Evolutionary conservation across 73 alveolate genomes (phyloP).

Genomic region (Uronychia setigera): DNA sequence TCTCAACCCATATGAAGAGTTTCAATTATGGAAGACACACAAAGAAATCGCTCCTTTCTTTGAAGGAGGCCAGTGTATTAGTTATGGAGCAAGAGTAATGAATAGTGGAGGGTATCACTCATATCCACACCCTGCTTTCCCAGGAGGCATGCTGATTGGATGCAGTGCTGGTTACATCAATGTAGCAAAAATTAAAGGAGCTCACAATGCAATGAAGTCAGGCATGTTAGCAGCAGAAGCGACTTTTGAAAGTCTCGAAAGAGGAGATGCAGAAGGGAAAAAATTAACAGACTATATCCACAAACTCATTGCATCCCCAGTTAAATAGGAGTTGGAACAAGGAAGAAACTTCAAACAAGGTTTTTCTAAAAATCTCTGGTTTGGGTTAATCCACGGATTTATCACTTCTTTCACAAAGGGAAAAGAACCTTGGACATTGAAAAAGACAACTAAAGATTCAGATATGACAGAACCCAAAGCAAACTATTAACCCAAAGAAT

Average conservation of each 20-base stretch:
- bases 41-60: slow-evolving; percentile 58
- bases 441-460: slow-evolving; percentile 50
- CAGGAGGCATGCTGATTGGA: slow-evolving; percentile 96
- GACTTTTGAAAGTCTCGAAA: slow-evolving; percentile 41
- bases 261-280: slow-evolving; percentile 52
- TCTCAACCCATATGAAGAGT: slow-evolving; percentile 85
- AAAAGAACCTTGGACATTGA: slow-evolving; percentile 84
- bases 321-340: slow-evolving; percentile 63
- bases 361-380: slow-evolving; percentile 66
- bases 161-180: slow-evolving; percentile 96
- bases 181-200: slow-evolving; percentile 94
- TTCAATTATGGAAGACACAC: slow-evolving; percentile 87
- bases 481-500: slow-evolving; percentile 71
- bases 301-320: slow-evolving; percentile 49
- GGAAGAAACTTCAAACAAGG: slow-evolving; percentile 77
- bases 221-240: slow-evolving; percentile 94
- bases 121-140: slow-evolving; percentile 92
- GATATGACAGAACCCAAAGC: slow-evolving; percentile 62
- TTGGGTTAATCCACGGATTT: slow-evolving; percentile 72
- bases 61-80: slow-evolving; percentile 86
- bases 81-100: slow-evolving; percentile 95
- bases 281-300: slow-evolving; percentile 48
- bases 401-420: slow-evolving; percentile 73
- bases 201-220: slow-evolving; percentile 92
- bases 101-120: slow-evolving; percentile 96